Conservation (phyloP, 2,329 filamentous ascomycete species). For the Epichloe aotearoae region DNA sequence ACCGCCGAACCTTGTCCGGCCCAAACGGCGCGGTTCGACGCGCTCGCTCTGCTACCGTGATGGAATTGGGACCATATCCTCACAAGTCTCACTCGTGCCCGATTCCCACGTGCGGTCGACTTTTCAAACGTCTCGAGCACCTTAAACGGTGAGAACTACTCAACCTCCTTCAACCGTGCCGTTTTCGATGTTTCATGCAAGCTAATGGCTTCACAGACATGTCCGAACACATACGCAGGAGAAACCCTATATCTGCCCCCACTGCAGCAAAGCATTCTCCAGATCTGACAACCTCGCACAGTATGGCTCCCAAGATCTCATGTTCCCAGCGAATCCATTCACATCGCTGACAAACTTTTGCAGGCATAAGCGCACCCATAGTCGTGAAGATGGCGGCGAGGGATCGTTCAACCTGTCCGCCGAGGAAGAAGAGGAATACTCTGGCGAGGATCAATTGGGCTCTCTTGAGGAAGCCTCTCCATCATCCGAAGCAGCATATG, state of each 20-base stretch:
- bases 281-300: constrained; percentile 98
- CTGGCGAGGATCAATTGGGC: constrained; percentile 71
- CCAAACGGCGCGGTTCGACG: constrained; percentile 68
- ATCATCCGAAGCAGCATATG: constrained; percentile 53
- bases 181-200: background rate
- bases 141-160: constrained; percentile 78
- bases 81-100: constrained; percentile 98
- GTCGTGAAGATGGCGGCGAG: constrained; percentile 48
- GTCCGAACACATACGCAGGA: constrained; percentile 99
- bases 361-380: constrained; percentile 73
- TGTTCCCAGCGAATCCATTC: background rate
- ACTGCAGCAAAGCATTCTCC: constrained; percentile 98
- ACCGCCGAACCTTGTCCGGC: constrained; percentile 57
- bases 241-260: constrained; percentile 91
- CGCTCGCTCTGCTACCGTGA: constrained; percentile 86
- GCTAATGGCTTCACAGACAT: constrained; percentile 51
- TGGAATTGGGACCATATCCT: constrained; percentile 92
- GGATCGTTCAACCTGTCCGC: constrained; percentile 52
- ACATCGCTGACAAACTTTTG: constrained; percentile 6
- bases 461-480: constrained; percentile 70
- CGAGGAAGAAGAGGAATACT: constrained; percentile 73
- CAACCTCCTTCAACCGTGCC: constrained; percentile 7
- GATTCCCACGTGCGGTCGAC: constrained; percentile 91
- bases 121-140: constrained; percentile 98
- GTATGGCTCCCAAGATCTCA: constrained; percentile 40